A percentile compares a stretch with the other conserved stretches of the same genome.
Conservation (phyloP, 768 basidiomycete species). For the Candolleomyces eurysporus region DNA sequence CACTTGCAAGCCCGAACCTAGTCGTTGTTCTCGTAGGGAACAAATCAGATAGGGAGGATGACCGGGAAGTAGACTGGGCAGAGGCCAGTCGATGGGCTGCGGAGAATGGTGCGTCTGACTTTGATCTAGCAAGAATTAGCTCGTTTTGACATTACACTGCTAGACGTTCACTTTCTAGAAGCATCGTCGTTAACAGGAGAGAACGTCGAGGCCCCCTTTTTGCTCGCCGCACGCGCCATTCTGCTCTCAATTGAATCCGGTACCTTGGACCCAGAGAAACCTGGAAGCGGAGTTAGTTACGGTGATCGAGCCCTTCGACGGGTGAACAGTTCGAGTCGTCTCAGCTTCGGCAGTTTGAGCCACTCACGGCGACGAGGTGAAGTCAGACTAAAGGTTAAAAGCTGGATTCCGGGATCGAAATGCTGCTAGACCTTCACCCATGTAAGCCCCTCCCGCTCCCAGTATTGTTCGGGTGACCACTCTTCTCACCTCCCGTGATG, state of each 20-base stretch:
- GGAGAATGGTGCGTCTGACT: slow-evolving; percentile 70
- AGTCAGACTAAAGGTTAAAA: slow-evolving; percentile 59
- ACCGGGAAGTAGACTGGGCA: slow-evolving; percentile 91
- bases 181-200: slow-evolving; percentile 89
- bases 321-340: slow-evolving; percentile 86
- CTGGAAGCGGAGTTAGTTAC: slow-evolving; percentile 94
- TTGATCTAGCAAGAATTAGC: not conserved
- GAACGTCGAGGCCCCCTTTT: slow-evolving; percentile 92
- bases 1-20: slow-evolving; percentile 88
- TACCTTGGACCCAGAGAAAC: slow-evolving; percentile 86
- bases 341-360: slow-evolving; percentile 83
- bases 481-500: slow-evolving; percentile 4
- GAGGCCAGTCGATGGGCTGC: slow-evolving; percentile 97
- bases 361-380: slow-evolving; percentile 58
- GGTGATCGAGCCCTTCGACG: slow-evolving; percentile 91
- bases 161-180: slow-evolving; percentile 93
- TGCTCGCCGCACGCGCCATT: slow-evolving; percentile 83
- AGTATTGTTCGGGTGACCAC: not conserved
- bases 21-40: slow-evolving; percentile 92
- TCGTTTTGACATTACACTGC: slow-evolving; percentile 4
- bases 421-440: slow-evolving; percentile 45
- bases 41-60: slow-evolving; percentile 93
- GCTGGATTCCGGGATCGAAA: slow-evolving; percentile 61
- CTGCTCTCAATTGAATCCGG: slow-evolving; percentile 90
- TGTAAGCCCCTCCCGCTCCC: not conserved